These are phyloP conservation scores for Colletotrichum sp. DNA, from an alignment of 2,329 filamentous ascomycete genomes.

Conservation along the genomic window DNA sequence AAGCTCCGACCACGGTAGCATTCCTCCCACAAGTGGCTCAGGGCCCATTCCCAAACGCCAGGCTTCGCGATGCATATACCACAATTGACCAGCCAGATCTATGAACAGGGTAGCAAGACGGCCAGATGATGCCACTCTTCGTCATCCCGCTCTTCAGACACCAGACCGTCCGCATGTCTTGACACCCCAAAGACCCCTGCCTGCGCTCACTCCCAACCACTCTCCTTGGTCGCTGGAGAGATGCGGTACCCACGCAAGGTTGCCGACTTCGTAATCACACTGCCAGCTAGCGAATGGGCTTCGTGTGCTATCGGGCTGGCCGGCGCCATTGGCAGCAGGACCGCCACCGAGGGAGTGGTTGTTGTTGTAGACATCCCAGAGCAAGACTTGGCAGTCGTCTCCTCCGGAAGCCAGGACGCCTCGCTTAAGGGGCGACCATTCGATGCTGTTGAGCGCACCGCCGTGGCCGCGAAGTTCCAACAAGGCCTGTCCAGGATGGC, in stretches of 20 bases:
- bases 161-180: constrained; percentile 30
- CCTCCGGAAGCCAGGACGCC: constrained; percentile 90
- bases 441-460: constrained; percentile 86
- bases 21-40: background rate
- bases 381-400: constrained; percentile 88
- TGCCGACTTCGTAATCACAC: constrained; percentile 86
- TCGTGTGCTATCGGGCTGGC: constrained; percentile 60
- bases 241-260: constrained; percentile 84
- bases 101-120: constrained; percentile 14
- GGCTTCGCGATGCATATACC: constrained; percentile 25
- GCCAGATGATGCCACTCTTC: constrained; percentile 1
- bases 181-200: constrained; percentile 82
- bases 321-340: constrained; percentile 52
- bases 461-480: constrained; percentile 91
- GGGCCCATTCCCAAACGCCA: constrained; percentile 22
- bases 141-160: background rate
- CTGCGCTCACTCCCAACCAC: constrained; percentile 84
- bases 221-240: constrained; percentile 75
- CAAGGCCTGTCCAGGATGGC: constrained; percentile 93
- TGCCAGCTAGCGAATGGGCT: constrained; percentile 80
- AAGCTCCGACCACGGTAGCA: background rate
- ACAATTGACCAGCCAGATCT: constrained; percentile 19
- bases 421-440: constrained; percentile 89
- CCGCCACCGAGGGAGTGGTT: constrained; percentile 50
- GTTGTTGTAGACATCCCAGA: constrained; percentile 88